A percentile compares a stretch with the other conserved stretches of the same genome.
phyloP scores from a whole-genome alignment of 163 green algal species.

The Prototheca stagnorum region DNA sequence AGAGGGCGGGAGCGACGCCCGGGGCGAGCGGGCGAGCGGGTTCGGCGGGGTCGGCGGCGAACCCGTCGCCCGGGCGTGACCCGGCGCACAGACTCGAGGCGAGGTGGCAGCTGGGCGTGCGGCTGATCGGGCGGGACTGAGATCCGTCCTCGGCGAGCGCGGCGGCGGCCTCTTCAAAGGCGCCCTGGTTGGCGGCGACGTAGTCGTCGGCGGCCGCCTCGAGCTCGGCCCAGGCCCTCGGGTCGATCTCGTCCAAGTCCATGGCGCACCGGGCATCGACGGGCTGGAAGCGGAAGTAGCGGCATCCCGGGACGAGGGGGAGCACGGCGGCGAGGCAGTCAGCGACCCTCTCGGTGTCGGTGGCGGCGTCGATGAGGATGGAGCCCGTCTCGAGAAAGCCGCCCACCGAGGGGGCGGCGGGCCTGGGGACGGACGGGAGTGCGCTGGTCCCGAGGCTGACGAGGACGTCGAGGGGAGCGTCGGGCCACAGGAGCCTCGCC shows the following conservation, averaged over 20 bases:
- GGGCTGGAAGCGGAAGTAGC: slow-evolving; percentile 69
- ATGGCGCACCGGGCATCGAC: slow-evolving; percentile 62
- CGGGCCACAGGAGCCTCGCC: slow-evolving; percentile 73
- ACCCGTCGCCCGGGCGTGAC: no score
- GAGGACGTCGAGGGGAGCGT: slow-evolving; percentile 51
- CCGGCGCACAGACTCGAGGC: no score
- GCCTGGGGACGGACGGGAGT: slow-evolving; percentile 5
- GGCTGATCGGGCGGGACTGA: no score
- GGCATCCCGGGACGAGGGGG: slow-evolving; percentile 51
- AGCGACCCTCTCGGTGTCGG: slow-evolving; percentile 44
- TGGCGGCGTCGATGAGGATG: slow-evolving; percentile 56
- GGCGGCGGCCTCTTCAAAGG: slow-evolving; percentile 26
- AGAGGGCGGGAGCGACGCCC: no score
- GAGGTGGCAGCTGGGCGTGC: no score
- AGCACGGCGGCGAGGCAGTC: slow-evolving; percentile 49
- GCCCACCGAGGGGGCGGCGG: slow-evolving; percentile 8
- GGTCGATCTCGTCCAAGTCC: slow-evolving; percentile 74
- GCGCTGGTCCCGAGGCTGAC: slow-evolving; percentile 66
- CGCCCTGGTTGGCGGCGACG: slow-evolving; percentile 27
- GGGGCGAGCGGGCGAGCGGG: no score
- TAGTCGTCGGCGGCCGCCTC: slow-evolving; percentile 51
- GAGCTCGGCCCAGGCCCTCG: slow-evolving; percentile 42
- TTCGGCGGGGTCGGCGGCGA: no score
- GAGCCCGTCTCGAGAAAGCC: slow-evolving; percentile 58
- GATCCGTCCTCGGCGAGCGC: slow-evolving; percentile 26